Evolutionary conservation across 2,329 filamentous ascomycete species (phyloP), one percentile per base, ranked within the genome.

Genomic region (Fusarium graminum): DNA sequence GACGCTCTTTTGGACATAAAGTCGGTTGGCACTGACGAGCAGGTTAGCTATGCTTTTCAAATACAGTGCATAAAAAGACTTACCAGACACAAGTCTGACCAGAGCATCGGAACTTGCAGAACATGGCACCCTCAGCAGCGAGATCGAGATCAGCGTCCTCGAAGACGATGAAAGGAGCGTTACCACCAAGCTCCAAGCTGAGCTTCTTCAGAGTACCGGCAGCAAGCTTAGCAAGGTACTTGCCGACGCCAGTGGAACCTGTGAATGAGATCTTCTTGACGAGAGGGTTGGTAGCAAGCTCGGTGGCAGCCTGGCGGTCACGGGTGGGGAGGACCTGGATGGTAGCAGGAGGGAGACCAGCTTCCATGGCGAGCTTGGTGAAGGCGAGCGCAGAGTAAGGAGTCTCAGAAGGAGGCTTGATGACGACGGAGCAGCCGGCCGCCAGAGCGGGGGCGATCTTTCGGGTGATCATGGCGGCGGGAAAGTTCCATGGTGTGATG

Each of bases 341-440:
- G 26, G 67, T 67, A 7, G 60, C 68, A 16, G 69, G 59, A 2
- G 92, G 91, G 42, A 93, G 90, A 2, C 92, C 92, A 1, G 92
- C 92, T 38, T 90, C 84, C 56, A 86, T 80, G 1, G 88, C 89
- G 29, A 93, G 84, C 72, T 90, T 86, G 4, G 88, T 89, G 17
- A 93, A 80, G 3, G 89, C 89, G 28, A 92, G 87, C 4, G 89
- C 86, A 36, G 90, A 92, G 74, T 92, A 86, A 0, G 91, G 91
- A 4, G 91, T 93, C 77, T 92, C 90, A 4, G 89, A 89, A 10
- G 86, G 89, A 4, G 90, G 88, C 79, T 92, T 92, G 28, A 86
- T 83, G 25, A 94, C 83, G 85, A 93, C 92, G 3, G 90, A 91
- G 77, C 90, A 92, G 38, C 90, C 90, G 26, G 90, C 90, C n/a